Conservation (phyloP, 2,329 filamentous ascomycete genomes). For the Paecilomyces sp. region DNA sequence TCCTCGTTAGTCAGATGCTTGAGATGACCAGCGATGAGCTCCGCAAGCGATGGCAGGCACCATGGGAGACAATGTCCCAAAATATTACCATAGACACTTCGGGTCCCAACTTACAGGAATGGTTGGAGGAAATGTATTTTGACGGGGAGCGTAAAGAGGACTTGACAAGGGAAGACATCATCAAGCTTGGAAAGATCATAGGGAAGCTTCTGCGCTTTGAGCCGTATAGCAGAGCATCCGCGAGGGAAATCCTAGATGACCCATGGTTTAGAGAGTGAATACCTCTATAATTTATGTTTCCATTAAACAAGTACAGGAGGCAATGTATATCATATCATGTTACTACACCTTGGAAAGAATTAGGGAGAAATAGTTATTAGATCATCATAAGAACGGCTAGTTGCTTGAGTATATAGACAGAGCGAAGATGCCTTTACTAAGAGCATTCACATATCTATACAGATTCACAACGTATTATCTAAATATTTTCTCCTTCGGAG, state of each 20-base stretch:
- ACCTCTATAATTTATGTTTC: not conserved
- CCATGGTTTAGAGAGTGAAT: constrained; percentile 13
- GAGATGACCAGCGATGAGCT: constrained; percentile 26
- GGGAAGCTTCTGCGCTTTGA: constrained; percentile 17
- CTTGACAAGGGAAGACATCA: constrained; percentile 17
- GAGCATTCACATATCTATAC: too few relatives aligned
- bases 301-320: too few relatives aligned
- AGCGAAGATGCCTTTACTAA: too few relatives aligned
- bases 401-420: too few relatives aligned
- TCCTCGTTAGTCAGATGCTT: constrained; percentile 29
- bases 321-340: too few relatives aligned
- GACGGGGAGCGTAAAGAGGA: constrained; percentile 17
- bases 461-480: too few relatives aligned
- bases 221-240: constrained; percentile 18
- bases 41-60: constrained; percentile 25
- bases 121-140: constrained; percentile 33
- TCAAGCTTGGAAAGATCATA: constrained; percentile 15
- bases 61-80: constrained; percentile 19
- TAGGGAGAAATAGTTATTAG: too few relatives aligned
- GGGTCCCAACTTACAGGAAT: constrained; percentile 22
- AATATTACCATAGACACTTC: constrained; percentile 8
- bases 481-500: too few relatives aligned
- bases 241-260: constrained; percentile 16
- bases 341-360: too few relatives aligned
- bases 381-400: too few relatives aligned